Evolutionary conservation across 352 stramenopile genomes (phyloP), one percentile per base, ranked within the genome.

Genomic region (Phytophthora pistaciae): DNA sequence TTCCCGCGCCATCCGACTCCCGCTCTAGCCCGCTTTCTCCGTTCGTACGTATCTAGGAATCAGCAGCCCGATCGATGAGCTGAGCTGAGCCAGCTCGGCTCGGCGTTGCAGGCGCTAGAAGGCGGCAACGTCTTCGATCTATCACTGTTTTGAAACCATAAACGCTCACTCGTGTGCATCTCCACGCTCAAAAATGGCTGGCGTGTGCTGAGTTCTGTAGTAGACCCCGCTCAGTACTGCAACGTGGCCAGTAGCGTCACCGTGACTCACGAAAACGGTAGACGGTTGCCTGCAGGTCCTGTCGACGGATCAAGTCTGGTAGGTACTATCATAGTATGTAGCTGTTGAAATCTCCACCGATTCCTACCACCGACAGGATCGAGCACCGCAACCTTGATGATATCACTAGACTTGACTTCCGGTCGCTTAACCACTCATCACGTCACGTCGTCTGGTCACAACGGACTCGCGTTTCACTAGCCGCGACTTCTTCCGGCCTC

Each of bases 401-500:
- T 40, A 18, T 48, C 54, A 61, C 58, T n/a, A 55, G 18, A 23
- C 50, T 56, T 57, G 29, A 18, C 53, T 42, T 59, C 29, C 0
- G 29, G 29, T 33, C 29, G 29, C 29, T 33, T 33, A 3, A 33
- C 29, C 29, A 9, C 29, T 10, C 29, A 42, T 16, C 36, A 42
- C 36, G 36, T 36, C 50, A 33, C 16, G 31, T 49, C 14, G 38
- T 52, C 56, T 49, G 40, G 40, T 49, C 40, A 49, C 40, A 49
- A 49, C 38, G 33, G 16, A 31, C 44, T 42, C 31, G 23, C 44
- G 60, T 69, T 69, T 69, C 66, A 29, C 60, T 65, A 74, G 60
- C 53, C 25, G 42, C 53, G 54, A 74, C 66, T 74, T 46, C 61
- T 68, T 74, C 66, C 52, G 54, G 66, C 49, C 21, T 54, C 50